Evolutionary conservation across 2,329 filamentous ascomycete genomes (phyloP), one percentile per base, ranked within the genome.

Genomic region (Neopestalotiopsis rosae): DNA sequence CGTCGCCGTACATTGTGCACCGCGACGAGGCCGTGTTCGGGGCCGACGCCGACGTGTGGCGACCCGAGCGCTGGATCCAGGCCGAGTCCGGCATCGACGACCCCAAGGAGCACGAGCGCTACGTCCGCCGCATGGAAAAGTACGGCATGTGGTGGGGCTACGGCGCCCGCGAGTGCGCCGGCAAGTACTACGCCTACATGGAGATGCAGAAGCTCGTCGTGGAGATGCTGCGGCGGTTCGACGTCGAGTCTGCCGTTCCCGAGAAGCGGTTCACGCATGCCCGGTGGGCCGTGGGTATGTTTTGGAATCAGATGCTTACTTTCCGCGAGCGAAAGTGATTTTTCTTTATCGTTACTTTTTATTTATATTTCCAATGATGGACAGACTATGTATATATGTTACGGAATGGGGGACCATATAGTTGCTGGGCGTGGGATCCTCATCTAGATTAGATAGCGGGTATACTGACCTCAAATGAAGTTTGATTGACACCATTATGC

Each of bases 141-240:
- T 52, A 52, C 45, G 45, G 45, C 45, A 52, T 52, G 45, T 52
- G 45, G 45, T 52, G 45, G 45, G 45, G 45, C 14, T 52, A 52
- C 45, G 45, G 45, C 17, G 45, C 45, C 45, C 5, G 45, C 14
- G 45, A 52, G 17, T 52, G 45, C 17, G 45, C 45, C 6, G 45
- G 45, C 45, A 52, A 52, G 45, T 52, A 52, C 7, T 52, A 52
- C 3, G 45, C 45, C 6, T 52, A 52, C n/a, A 52, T 67, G 28
- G 66, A 67, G 66, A 67, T 67, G 66, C 66, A 67, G 57, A 67
- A 67, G 40, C 66, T 67, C 2, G 61, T 58, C 38, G 66, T 67
- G 3, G 66, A 67, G 57, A 20, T 67, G 52, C 40, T 67, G 20
- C 24, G 66, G 40, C 24, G 66, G n/a, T 67, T 67, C 38, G 66